Evolutionary conservation across 139 green algal species (phyloP).

Genomic region (Coccomyxa sp.): DNA sequence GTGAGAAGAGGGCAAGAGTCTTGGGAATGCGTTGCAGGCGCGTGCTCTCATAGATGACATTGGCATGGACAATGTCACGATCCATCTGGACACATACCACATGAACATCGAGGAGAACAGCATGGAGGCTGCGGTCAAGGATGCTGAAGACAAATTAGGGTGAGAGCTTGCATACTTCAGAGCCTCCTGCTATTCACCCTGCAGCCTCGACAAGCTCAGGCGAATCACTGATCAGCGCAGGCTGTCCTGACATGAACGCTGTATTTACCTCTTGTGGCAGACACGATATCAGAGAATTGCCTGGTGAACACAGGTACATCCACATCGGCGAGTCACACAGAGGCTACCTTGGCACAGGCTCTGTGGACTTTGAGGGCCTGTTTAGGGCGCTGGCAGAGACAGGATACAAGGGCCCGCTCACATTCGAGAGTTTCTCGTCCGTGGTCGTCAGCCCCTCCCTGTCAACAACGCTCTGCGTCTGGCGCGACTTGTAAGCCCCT

Average conservation of each 20-base stretch:
- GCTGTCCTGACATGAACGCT: too few relatives aligned
- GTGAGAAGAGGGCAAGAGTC: too few relatives aligned
- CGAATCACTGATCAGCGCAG: too few relatives aligned
- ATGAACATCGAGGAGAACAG: conserved; percentile 52
- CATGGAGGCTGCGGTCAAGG: conserved; percentile 26
- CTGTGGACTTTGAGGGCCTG: conserved; percentile 35
- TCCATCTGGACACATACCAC: conserved; percentile 61
- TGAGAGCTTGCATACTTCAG: background rate
- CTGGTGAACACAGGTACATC: conserved; percentile 42
- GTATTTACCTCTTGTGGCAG: too few relatives aligned
- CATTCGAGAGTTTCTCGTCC: conserved; percentile 53
- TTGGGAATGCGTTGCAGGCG: conserved; percentile 27
- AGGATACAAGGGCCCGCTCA: conserved; percentile 39
- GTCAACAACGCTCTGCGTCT: conserved; percentile 47
- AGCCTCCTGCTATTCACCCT: background rate
- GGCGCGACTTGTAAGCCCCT: conserved; percentile 38
- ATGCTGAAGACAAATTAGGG: conserved; percentile 30
- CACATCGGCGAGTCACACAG: conserved; percentile 52
- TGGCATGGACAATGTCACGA: conserved; percentile 30
- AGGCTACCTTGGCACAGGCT: conserved; percentile 50
- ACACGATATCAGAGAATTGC: too few relatives aligned
- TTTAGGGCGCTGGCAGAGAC: conserved; percentile 32
- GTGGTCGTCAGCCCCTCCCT: conserved; percentile 37
- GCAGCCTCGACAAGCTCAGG: too few relatives aligned
- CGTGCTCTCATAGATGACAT: conserved; percentile 40